Base-by-base conservation (phyloP, 179 eudicot genomes). In the Beta lomatogona region DNA sequence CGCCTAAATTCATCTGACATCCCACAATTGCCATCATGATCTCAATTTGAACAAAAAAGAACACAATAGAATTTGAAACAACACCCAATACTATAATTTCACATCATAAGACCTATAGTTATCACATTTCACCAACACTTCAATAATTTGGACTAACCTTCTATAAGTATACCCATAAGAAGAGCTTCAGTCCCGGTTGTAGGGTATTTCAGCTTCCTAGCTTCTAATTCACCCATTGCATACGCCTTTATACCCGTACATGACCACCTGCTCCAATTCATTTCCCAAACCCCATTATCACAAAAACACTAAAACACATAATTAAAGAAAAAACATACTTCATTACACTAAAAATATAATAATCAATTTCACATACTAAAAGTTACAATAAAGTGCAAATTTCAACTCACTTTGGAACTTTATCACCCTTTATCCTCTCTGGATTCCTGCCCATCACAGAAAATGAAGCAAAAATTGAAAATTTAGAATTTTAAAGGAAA, bases 161-260 rank as follows among this genome's bases (percentile, higher is more conserved):
- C 97, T 13, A 88, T 79, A 83, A 90, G 89, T 67, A 93, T 87
- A 55, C 96, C 97, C 94, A 92, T 86, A 52, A 94, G 92, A 80
- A 94, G 84, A 75, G 92, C 92, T 86, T 93, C 97, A 21, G 98
- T 94, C 59, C 97, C 97, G 21, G 89, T 91, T 57, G 72, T 81
- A 31, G 89, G 79, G 77, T 85, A 87, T 74, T 84, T 89, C 45
- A 94, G 87, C 87, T 94, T 94, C 87, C 96, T 87, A 75, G 98
- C 94, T 86, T 93, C 97, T 90, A 93, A 83, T 83, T 92, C 93
- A 45, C 85, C 89, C 97, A 93, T 88, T 44, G 97, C 88, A 87
- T 88, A 93, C 41, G 97, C 83, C 89, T 92, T 93, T 81, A 93
- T 89, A 50, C 90, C 96, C 85, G 86, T 92, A 81, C 83, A 73